phyloP scores from a whole-genome alignment of 345 rosid genomes.

The Atalantia buxifolia region DNA sequence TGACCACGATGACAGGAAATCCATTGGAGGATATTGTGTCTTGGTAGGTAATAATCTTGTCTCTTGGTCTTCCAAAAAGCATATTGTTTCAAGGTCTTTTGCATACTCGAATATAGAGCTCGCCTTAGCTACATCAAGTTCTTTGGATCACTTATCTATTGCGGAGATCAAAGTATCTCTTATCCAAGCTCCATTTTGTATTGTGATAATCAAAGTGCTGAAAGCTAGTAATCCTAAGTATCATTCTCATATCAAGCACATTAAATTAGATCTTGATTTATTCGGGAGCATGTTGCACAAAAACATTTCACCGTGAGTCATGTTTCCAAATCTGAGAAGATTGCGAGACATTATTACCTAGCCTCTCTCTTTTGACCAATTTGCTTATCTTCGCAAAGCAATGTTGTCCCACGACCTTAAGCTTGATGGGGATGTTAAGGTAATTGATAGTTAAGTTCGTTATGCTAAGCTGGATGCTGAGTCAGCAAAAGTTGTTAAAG shows the following conservation, averaged over 20 bases:
- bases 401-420: too few species aligned
- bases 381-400: too few species aligned
- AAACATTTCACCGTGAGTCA: too few species aligned
- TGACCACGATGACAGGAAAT: background rate
- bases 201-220: background rate
- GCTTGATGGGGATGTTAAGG: too few species aligned
- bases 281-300: background rate
- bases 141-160: background rate
- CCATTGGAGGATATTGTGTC: background rate
- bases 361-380: background rate
- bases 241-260: background rate
- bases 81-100: background rate
- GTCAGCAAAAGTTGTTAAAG: too few species aligned
- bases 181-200: fast-evolving
- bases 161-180: fast-evolving
- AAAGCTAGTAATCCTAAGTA: background rate
- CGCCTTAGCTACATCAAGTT: background rate
- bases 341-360: background rate
- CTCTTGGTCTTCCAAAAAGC: background rate
- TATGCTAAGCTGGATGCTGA: too few species aligned
- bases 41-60: too few species aligned
- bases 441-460: too few species aligned
- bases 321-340: too few species aligned
- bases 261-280: too few species aligned
- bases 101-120: background rate